A percentile compares a stretch with the other conserved stretches of the same genome.
phyloP scores from a whole-genome alignment of 306 rosid species.

The Cucumis melo region DNA sequence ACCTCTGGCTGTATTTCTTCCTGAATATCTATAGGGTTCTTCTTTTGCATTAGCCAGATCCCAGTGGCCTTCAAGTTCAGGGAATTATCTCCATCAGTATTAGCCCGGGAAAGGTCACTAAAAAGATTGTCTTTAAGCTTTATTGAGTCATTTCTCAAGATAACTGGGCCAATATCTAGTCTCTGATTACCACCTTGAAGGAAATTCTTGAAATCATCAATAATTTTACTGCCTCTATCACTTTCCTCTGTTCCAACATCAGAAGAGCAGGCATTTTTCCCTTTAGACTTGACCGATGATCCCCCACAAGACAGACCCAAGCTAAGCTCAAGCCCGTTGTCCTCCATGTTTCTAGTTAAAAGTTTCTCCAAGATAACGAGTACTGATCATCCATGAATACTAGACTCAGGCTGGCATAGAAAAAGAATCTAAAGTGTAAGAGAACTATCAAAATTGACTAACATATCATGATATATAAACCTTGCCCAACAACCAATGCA shows the following conservation, averaged over 20 bases:
- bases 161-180: conserved; percentile 36
- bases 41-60: conserved; percentile 35
- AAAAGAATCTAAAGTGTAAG: neutral
- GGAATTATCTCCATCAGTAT: conserved; percentile 34
- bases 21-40: conserved; percentile 38
- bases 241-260: conserved; percentile 51
- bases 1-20: conserved; percentile 42
- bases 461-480: neutral
- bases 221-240: conserved; percentile 59
- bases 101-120: conserved; percentile 63
- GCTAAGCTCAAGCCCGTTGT: conserved; percentile 86
- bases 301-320: conserved; percentile 90
- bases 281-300: conserved; percentile 54
- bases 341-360: conserved; percentile 43
- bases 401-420: neutral
- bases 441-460: neutral
- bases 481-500: neutral
- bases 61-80: conserved; percentile 53
- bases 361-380: neutral
- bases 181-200: conserved; percentile 53
- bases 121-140: conserved; percentile 70
- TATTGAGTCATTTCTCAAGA: conserved; percentile 37
- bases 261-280: conserved; percentile 51
- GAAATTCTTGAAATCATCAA: conserved; percentile 66
- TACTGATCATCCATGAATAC: neutral